A percentile compares a stretch with the other conserved stretches of the same genome.
These are phyloP conservation scores for Pythium scleroteichum DNA, from an alignment of 352 stramenopile species.

Conservation along the genomic window DNA sequence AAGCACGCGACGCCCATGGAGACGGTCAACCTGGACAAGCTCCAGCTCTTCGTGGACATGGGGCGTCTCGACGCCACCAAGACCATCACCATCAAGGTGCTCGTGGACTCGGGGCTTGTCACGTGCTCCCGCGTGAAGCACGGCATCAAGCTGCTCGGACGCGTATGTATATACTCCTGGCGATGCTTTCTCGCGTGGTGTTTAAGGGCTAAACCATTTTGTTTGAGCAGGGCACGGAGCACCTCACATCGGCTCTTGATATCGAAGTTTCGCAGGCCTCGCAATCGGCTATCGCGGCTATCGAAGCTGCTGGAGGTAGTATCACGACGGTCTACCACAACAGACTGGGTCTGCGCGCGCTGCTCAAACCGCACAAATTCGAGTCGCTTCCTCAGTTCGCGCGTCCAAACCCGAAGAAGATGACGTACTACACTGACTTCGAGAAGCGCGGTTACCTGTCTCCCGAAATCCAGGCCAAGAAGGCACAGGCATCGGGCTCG, in stretches of 20 bases:
- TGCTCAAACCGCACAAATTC: slow-evolving; percentile 97
- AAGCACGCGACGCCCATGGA: slow-evolving; percentile 90
- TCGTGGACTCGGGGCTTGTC: slow-evolving; percentile 89
- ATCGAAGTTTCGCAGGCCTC: slow-evolving; percentile 96
- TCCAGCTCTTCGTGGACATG: slow-evolving; percentile 98
- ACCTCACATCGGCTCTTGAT: slow-evolving; percentile 89
- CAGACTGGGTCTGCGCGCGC: slow-evolving; percentile 90
- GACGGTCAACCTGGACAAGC: slow-evolving; percentile 91
- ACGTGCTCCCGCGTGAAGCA: slow-evolving; percentile 92
- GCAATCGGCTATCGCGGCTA: slow-evolving; percentile 91
- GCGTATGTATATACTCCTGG: slow-evolving; percentile 28
- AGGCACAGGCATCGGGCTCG: slow-evolving; percentile 50
- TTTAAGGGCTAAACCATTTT: neutral
- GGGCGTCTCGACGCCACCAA: slow-evolving; percentile 90
- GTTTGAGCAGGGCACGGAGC: slow-evolving; percentile 59
- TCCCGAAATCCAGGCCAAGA: slow-evolving; percentile 94
- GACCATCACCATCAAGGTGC: slow-evolving; percentile 93
- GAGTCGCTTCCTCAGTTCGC: slow-evolving; percentile 91
- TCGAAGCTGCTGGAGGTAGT: slow-evolving; percentile 93
- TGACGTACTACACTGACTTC: slow-evolving; percentile 97
- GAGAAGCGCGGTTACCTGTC: slow-evolving; percentile 97
- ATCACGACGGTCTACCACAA: slow-evolving; percentile 98
- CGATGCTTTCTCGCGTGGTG: neutral
- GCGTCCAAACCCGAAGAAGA: slow-evolving; percentile 94
- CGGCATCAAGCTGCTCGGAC: slow-evolving; percentile 95